Evolutionary conservation across 2,329 filamentous ascomycete species (phyloP).

Genomic region (Apiospora kogelbergensis): DNA sequence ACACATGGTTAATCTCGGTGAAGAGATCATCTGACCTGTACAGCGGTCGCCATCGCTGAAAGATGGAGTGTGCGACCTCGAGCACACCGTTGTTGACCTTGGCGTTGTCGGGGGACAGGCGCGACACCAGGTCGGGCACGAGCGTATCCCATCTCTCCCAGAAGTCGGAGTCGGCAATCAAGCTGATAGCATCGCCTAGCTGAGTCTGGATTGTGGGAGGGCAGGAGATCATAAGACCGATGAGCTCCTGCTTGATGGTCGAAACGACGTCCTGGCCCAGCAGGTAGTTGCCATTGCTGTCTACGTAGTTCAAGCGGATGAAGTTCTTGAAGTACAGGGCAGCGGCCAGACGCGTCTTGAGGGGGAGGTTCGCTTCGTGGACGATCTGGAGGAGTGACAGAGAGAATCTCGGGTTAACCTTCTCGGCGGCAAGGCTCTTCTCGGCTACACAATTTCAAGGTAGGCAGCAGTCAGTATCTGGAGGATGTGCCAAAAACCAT

Average conservation of each 20-base stretch:
- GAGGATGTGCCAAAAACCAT: conserved; percentile 15
- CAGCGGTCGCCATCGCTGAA: conserved; percentile 90
- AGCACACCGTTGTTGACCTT: conserved; percentile 90
- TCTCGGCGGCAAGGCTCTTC: conserved; percentile 72
- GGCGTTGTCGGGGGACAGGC: conserved; percentile 78
- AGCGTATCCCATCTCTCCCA: conserved; percentile 96
- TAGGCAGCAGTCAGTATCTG: conserved; percentile 8
- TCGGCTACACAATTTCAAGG: conserved; percentile 64
- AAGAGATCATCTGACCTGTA: conserved; percentile 93
- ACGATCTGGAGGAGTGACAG: conserved; percentile 88
- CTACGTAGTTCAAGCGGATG: conserved; percentile 88
- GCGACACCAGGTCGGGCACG: conserved; percentile 86
- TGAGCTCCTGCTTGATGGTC: conserved; percentile 92
- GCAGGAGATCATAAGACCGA: conserved; percentile 93
- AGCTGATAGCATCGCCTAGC: conserved; percentile 92
- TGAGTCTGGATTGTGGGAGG: conserved; percentile 87
- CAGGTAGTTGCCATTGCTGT: conserved; percentile 80
- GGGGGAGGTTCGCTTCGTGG: conserved; percentile 68
- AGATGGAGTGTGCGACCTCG: conserved; percentile 97
- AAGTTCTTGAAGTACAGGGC: conserved; percentile 99
- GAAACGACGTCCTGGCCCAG: conserved; percentile 78
- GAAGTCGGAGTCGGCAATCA: conserved; percentile 97
- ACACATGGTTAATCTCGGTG: conserved; percentile 94
- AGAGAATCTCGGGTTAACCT: conserved; percentile 84
- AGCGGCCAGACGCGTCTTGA: conserved; percentile 80